phyloP scores from a whole-genome alignment of 148 eudicot genomes.

The Rhododendron molle region DNA sequence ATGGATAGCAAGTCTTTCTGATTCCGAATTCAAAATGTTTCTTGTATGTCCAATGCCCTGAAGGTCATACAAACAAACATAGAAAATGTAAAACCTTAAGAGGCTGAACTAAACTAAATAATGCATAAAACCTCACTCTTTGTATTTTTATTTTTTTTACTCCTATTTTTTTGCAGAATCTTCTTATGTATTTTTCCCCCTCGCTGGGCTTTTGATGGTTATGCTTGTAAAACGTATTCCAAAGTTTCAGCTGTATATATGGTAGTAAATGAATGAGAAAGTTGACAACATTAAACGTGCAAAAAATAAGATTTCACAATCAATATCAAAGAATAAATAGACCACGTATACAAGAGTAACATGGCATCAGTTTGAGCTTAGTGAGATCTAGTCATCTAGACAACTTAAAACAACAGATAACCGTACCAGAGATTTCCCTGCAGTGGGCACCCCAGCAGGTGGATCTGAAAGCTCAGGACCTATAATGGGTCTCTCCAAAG shows the following conservation, averaged over 20 bases:
- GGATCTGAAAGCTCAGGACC: slow-evolving; percentile 45
- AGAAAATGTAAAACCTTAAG: neutral
- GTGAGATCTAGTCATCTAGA: neutral
- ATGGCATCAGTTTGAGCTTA: neutral
- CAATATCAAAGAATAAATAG: neutral
- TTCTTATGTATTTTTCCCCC: neutral
- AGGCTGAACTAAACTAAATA: neutral
- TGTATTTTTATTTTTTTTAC: neutral
- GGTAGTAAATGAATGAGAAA: neutral
- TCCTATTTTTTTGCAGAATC: neutral
- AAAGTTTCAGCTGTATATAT: neutral
- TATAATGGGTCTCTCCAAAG: slow-evolving; percentile 56
- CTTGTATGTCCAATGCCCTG: slow-evolving; percentile 61
- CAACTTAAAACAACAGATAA: neutral
- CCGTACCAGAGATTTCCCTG: slow-evolving; percentile 43
- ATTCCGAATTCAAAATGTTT: slow-evolving; percentile 47
- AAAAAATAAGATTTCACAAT: neutral
- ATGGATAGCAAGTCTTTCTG: slow-evolving; percentile 72
- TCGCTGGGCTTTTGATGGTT: neutral
- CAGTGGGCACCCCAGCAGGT: slow-evolving; percentile 35
- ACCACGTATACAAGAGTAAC: neutral
- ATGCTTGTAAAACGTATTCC: neutral
- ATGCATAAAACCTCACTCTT: neutral
- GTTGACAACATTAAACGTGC: neutral
- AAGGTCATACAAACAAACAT: neutral